Percentiles rank a stretch among this genome's conserved stretches.
Conservation (phyloP, 2,329 filamentous ascomycete species). For the Stachybotrys echinatus region DNA sequence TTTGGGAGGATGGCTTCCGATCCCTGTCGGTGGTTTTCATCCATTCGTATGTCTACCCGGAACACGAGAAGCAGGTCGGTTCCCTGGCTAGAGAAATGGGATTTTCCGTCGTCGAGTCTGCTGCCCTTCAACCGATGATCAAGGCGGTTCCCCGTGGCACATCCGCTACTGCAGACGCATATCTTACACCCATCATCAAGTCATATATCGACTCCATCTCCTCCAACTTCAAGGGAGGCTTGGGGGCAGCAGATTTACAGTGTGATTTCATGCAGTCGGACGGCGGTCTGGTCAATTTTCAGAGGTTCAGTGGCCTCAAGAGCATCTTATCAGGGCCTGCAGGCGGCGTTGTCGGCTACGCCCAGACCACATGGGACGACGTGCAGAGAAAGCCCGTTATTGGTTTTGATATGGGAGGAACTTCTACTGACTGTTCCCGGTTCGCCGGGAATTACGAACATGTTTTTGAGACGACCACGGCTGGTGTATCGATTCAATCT, state of each 20-base stretch:
- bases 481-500: slow-evolving; percentile 72
- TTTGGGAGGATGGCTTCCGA: slow-evolving; percentile 55
- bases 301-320: slow-evolving; percentile 61
- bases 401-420: slow-evolving; percentile 70
- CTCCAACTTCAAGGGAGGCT: slow-evolving; percentile 12
- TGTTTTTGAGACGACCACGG: slow-evolving; percentile 69
- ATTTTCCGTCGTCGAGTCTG: slow-evolving; percentile 29
- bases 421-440: slow-evolving; percentile 67
- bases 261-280: slow-evolving; percentile 5
- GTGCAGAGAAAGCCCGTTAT: slow-evolving; percentile 65
- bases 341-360: slow-evolving; percentile 74
- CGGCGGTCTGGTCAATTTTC: slow-evolving; percentile 41
- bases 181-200: slow-evolving; percentile 15
- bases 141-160: slow-evolving; percentile 35
- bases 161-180: slow-evolving; percentile 34
- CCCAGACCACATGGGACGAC: slow-evolving; percentile 65
- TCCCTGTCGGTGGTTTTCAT: slow-evolving; percentile 57
- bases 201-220: slow-evolving; percentile 18
- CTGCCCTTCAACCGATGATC: slow-evolving; percentile 31
- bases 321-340: slow-evolving; percentile 70
- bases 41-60: slow-evolving; percentile 60
- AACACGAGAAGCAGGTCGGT: slow-evolving; percentile 41
- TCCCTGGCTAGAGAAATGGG: slow-evolving; percentile 29
- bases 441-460: slow-evolving; percentile 46
- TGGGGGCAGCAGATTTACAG: not conserved